Percentiles rank a stretch among this genome's conserved stretches.
Conservation (phyloP, 176 grass and related monocot species). For the Sorghum bicolor region Sorghum_bicolor_NCBIv3 NC_012875.2:39649501-39650000, state of each 20-base stretch:
- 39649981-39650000: neutral
- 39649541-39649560: neutral
- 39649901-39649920: conserved; percentile 68
- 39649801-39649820: no score
- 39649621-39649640: no score
- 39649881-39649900: conserved; percentile 61
- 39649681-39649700: no score
- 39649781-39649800: no score
- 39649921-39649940: conserved; percentile 76
- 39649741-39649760: no score
- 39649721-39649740: no score
- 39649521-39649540: neutral
- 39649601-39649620: neutral
- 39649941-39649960: conserved; percentile 60
- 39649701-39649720: no score
- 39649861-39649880: neutral
- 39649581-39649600: neutral
- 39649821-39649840: no score
- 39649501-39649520: neutral
- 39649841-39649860: no score
- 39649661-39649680: no score
- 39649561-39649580: neutral
- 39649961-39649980: neutral
- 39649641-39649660: no score
- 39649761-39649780: no score